Evolutionary conservation across 805 yeast genomes (phyloP).

Genomic region (Suhomyces pyralidae): DNA sequence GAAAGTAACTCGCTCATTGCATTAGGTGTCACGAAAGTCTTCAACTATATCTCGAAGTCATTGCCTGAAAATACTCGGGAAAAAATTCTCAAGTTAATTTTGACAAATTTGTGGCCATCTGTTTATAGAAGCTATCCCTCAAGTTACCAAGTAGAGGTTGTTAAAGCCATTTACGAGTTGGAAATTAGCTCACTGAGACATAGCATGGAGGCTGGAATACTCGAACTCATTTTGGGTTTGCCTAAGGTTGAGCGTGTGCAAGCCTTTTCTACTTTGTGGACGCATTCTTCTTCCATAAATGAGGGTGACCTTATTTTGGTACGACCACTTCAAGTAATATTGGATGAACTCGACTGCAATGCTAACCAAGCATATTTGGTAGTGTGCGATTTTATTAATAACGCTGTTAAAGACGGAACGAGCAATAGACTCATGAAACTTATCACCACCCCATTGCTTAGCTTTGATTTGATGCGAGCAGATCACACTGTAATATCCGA

Average conservation of each 20-base stretch:
- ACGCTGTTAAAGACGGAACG: constrained; percentile 47
- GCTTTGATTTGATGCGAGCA: constrained; percentile 33
- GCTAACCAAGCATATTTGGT: constrained; percentile 42
- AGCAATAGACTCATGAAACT: constrained; percentile 61
- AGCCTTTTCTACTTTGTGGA: constrained; percentile 71
- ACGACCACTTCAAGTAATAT: constrained; percentile 61
- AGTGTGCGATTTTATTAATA: constrained; percentile 49
- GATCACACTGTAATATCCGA: constrained; percentile 23
- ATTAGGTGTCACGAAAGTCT: constrained; percentile 43
- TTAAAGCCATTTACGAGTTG: constrained; percentile 60
- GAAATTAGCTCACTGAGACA: constrained; percentile 50
- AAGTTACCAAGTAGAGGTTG: constrained; percentile 66
- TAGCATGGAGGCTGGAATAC: constrained; percentile 70
- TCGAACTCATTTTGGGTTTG: constrained; percentile 48
- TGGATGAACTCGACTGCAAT: constrained; percentile 57
- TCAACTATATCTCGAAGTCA: constrained; percentile 31
- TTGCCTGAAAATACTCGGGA: constrained; percentile 32
- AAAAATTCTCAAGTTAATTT: constrained; percentile 37
- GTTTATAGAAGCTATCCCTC: constrained; percentile 48
- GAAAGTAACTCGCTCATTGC: constrained; percentile 26
- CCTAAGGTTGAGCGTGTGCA: constrained; percentile 37
- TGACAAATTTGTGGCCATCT: constrained; percentile 54
- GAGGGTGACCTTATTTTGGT: constrained; percentile 51
- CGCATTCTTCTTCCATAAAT: constrained; percentile 52
- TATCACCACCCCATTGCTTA: constrained; percentile 51